phyloP scores from a whole-genome alignment of 768 basidiomycete genomes.

The Boletus reticulatus region DNA sequence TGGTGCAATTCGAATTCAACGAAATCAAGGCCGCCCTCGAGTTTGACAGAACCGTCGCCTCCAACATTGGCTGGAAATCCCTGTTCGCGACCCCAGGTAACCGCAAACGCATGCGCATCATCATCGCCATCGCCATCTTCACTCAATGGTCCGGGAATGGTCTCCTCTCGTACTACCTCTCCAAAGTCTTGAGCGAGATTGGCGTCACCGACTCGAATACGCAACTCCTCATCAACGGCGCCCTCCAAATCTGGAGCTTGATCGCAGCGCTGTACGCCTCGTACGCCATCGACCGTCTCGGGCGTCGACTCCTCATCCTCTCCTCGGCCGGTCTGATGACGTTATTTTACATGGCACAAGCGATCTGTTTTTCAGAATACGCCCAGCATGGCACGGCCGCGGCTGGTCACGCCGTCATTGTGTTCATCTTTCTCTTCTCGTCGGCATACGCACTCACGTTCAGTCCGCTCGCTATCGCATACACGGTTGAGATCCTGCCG shows the following conservation, averaged over 20 bases:
- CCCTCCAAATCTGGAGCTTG: constrained; percentile 47
- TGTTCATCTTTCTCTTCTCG: constrained; percentile 59
- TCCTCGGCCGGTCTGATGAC: constrained; percentile 55
- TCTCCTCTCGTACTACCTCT: constrained; percentile 72
- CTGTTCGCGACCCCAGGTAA: constrained; percentile 69
- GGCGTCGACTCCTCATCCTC: constrained; percentile 67
- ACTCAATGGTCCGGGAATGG: constrained; percentile 80
- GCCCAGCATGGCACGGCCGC: constrained; percentile 37
- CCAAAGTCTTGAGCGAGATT: constrained; percentile 61
- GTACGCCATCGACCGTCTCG: constrained; percentile 52
- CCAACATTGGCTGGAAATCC: constrained; percentile 65
- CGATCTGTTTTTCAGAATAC: constrained; percentile 61
- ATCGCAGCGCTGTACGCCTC: constrained; percentile 14
- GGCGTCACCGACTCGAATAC: constrained; percentile 53
- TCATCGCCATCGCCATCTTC: constrained; percentile 65
- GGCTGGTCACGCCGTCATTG: constrained; percentile 48
- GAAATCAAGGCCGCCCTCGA: constrained; percentile 82
- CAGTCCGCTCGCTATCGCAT: constrained; percentile 64
- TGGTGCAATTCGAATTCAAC: constrained; percentile 71
- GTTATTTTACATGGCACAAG: constrained; percentile 66
- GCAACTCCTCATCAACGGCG: constrained; percentile 61
- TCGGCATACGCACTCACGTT: constrained; percentile 67
- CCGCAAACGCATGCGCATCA: constrained; percentile 62
- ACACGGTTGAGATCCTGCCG: constrained; percentile 77
- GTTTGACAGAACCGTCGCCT: constrained; percentile 57